Evolutionary conservation across 768 basidiomycete species (phyloP).

Genomic region (Kondoa subrosea): DNA sequence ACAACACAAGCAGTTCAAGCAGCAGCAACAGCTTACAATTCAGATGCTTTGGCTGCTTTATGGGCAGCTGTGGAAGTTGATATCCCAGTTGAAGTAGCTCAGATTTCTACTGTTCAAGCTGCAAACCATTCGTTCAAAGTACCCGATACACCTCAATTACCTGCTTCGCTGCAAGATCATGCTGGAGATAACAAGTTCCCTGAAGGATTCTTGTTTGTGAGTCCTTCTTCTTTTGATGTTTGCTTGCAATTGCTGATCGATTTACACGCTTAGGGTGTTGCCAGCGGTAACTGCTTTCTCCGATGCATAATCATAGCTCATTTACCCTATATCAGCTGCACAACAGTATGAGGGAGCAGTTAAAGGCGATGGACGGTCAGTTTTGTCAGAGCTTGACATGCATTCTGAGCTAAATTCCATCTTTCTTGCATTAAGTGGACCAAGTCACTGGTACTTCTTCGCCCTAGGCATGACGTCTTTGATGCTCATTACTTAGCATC

Average conservation of each 20-base stretch:
- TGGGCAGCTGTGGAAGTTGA: conserved; percentile 2
- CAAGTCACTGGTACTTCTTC: background rate
- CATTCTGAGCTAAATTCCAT: background rate
- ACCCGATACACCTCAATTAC: conserved; percentile 13
- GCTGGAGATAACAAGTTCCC: conserved; percentile 10
- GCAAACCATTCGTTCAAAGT: conserved; percentile 12
- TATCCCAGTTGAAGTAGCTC: conserved; percentile 7
- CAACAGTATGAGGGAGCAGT: conserved; percentile 17
- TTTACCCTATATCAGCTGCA: too few relatives aligned
- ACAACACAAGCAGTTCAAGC: background rate
- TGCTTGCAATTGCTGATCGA: too few relatives aligned
- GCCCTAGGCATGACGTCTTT: background rate
- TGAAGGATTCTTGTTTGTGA: conserved; percentile 13
- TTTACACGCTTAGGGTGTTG: too few relatives aligned
- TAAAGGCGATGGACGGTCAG: conserved; percentile 14
- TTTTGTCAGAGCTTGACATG: background rate
- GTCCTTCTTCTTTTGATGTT: too few relatives aligned
- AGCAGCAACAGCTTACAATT: background rate
- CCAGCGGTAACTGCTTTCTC: too few relatives aligned
- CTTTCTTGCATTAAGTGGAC: background rate
- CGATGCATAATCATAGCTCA: too few relatives aligned
- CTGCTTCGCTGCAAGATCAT: conserved; percentile 13
- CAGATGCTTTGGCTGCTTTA: background rate
- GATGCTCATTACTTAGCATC: too few relatives aligned
- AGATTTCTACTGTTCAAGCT: background rate